Percentiles rank a stretch among this genome's conserved stretches.
phyloP scores from a whole-genome alignment of 331 rosid genomes.

The Phaseolus coccineus region DNA sequence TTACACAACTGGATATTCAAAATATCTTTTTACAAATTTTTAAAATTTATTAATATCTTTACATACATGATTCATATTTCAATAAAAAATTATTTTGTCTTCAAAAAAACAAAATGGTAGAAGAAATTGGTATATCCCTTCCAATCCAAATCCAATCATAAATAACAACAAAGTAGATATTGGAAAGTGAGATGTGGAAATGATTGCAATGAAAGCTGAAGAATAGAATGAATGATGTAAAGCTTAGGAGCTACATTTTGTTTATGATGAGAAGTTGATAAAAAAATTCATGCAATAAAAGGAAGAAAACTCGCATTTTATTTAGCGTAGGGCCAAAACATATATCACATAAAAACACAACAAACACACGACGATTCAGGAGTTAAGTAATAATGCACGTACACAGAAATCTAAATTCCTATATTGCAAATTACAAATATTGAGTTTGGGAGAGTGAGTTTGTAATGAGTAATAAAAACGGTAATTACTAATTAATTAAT shows the following conservation, averaged over 20 bases:
- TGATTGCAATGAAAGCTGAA: not conserved
- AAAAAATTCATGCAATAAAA: too few relatives aligned
- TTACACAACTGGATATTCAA: too few relatives aligned
- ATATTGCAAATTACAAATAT: constrained; percentile 38
- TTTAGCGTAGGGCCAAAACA: not conserved
- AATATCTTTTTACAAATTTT: too few relatives aligned
- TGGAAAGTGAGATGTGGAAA: not conserved
- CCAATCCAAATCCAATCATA: too few relatives aligned
- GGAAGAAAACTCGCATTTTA: not conserved
- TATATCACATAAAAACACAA: constrained; percentile 10
- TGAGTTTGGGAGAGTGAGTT: not conserved
- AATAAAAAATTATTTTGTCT: too few relatives aligned
- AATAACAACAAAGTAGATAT: too few relatives aligned
- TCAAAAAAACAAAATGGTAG: too few relatives aligned
- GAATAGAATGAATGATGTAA: not conserved
- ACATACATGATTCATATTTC: too few relatives aligned
- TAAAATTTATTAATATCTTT: too few relatives aligned
- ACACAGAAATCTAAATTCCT: constrained; percentile 33
- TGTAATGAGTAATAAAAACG: too few relatives aligned
- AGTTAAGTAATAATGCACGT: not conserved
- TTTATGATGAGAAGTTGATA: too few relatives aligned
- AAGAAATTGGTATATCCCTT: too few relatives aligned
- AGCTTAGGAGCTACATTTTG: not conserved
- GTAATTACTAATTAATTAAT: not conserved
- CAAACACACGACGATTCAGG: not conserved